These are phyloP conservation scores for Russula sp. DNA, from an alignment of 768 basidiomycete species.

Conservation along the genomic window DNA sequence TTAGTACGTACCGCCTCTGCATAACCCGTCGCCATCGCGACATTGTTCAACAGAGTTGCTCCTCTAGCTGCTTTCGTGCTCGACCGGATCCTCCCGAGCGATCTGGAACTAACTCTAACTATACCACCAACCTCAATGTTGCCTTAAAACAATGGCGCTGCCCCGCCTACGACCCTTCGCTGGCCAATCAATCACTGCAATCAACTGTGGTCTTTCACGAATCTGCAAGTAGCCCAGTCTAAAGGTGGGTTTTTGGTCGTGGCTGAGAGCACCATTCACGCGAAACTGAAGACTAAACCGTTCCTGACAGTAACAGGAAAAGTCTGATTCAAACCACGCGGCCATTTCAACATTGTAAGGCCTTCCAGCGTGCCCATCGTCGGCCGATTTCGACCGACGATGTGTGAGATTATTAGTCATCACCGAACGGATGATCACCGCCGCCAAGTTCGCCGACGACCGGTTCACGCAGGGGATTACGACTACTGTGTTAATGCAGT, in stretches of 20 bases:
- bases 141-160: not conserved
- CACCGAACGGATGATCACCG: no score
- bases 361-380: no score
- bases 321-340: no score
- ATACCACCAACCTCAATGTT: not conserved
- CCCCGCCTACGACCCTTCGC: not conserved
- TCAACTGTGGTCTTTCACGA: not conserved
- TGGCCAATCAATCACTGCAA: not conserved
- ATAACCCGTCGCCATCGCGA: slow-evolving; percentile 9
- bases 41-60: not conserved
- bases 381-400: no score
- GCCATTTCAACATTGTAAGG: no score
- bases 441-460: no score
- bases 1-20: no score
- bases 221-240: not conserved
- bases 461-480: no score
- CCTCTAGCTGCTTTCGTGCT: not conserved
- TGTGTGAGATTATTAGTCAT: no score
- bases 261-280: not conserved
- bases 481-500: no score
- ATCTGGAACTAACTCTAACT: slow-evolving; percentile 5
- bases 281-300: not conserved
- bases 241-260: not conserved
- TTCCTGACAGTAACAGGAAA: not conserved
- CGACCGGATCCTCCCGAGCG: not conserved